These are phyloP conservation scores for Phycomyces blakesleeanus DNA, from an alignment of 192 early-diverging fungal genomes.

Conservation along the genomic window DNA sequence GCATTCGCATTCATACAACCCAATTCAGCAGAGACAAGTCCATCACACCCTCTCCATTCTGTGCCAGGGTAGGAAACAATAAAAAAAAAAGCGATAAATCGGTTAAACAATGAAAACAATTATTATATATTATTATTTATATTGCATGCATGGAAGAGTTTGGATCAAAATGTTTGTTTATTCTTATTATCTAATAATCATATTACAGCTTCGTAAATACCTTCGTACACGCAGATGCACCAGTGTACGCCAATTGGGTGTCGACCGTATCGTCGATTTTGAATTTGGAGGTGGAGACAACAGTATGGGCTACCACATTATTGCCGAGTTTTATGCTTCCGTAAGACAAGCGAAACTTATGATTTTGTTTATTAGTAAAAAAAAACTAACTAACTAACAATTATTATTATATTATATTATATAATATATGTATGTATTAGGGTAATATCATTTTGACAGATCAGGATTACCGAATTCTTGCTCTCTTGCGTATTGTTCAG, in stretches of 20 bases:
- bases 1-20: constrained; percentile 91
- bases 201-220: constrained; percentile 78
- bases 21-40: constrained; percentile 86
- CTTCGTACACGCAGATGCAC: constrained; percentile 78
- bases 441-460: constrained; percentile 97
- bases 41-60: constrained; percentile 78
- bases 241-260: constrained; percentile 76
- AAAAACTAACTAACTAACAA: too few species aligned
- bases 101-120: too few species aligned
- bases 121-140: too few species aligned
- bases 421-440: too few species aligned
- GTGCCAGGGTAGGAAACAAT: constrained; percentile 59
- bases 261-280: constrained; percentile 91
- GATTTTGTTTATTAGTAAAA: too few species aligned
- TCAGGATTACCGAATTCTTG: constrained; percentile 77
- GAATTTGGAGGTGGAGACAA: constrained; percentile 77
- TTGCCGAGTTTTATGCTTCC: constrained; percentile 77
- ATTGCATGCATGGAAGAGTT: too few species aligned
- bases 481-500: constrained; percentile 84
- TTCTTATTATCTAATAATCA: not conserved
- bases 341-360: constrained; percentile 47
- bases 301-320: constrained; percentile 55
- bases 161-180: too few species aligned
- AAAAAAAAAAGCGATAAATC: too few species aligned
- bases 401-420: too few species aligned